Evolutionary conservation across 495 filamentous ascomycete species (phyloP), one percentile per base, ranked within the genome.

Genomic region (Trichoderma virens): DNA sequence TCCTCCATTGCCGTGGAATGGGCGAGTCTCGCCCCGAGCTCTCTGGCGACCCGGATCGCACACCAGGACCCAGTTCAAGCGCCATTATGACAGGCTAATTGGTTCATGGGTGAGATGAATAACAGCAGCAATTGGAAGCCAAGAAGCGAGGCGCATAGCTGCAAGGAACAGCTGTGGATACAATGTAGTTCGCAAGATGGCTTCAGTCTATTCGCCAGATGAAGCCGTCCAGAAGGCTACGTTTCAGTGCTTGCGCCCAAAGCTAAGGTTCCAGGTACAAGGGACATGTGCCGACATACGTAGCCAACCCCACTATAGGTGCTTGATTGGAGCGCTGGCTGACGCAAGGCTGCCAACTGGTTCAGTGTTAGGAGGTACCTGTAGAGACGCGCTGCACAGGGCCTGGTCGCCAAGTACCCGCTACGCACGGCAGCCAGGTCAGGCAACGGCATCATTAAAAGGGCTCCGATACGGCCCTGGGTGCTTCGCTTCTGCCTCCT

Each of bases 11-110:
- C 67, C 85, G 82, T 65, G 83, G 82, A 43, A 84, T 83, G 59
- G 88, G 87, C 59, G 89, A 87, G 65, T 86, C 88, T 73, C 84
- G 86, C 38, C 88, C 89, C 75, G 89, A 91, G 81, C 86, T 89
- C 73, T 88, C 83, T 67, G 89, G 89, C 66, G 90, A 92, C 69
- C 82, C 78, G 66, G 88, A 88, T 72, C 86, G 84, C 68, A 83
- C 81, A 71, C 84, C 82, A 34, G 81, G 78, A 73, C 79, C 79
- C 56, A 86, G 79, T 77, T 90, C 88, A 80, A 90, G 85, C 75
- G 85, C 83, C 88, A 91, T 90, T 74, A 70, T 82, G 66, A 64
- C 61, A 18, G 23, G 51, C 27, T 56, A 6, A 30, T 39, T 27
- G 31, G 59, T 61, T 61, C 59, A 39, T 61, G 59, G 63, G 47